Conservation (phyloP, 306 rosid species). For the Cyamopsis tetragonoloba region DNA sequence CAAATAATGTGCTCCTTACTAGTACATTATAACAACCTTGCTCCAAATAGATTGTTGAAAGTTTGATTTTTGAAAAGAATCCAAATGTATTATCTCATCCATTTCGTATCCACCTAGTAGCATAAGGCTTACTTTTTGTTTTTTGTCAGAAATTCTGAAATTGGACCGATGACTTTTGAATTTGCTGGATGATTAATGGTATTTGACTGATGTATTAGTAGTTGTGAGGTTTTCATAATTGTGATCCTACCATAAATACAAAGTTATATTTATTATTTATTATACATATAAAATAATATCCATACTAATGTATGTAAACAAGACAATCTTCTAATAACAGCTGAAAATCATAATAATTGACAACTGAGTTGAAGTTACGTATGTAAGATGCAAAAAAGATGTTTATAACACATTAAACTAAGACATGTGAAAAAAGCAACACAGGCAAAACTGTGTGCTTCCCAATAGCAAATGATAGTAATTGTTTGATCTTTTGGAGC, state of each 20-base stretch:
- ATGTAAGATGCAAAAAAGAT: background rate
- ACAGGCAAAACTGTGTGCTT: background rate
- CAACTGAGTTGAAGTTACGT: background rate
- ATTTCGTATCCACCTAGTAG: background rate
- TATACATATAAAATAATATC: background rate
- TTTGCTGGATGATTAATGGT: background rate
- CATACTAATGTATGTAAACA: background rate
- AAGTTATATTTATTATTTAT: background rate
- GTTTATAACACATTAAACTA: background rate
- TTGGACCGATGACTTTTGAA: background rate
- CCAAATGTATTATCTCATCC: background rate
- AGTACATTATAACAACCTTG: background rate
- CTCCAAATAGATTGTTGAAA: conserved; percentile 13
- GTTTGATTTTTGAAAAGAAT: background rate
- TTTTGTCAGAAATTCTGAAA: conserved; percentile 1
- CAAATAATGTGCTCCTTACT: background rate
- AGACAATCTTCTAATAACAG: background rate
- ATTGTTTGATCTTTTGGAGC: background rate
- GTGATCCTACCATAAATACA: background rate
- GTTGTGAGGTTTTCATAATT: background rate
- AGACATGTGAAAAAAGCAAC: background rate
- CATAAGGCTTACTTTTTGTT: background rate
- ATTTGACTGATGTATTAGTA: background rate
- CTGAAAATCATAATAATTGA: background rate
- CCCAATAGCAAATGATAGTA: background rate